These are phyloP conservation scores for Pogostemon cablin DNA, from an alignment of 257 asterid species.

Conservation along the genomic window DNA sequence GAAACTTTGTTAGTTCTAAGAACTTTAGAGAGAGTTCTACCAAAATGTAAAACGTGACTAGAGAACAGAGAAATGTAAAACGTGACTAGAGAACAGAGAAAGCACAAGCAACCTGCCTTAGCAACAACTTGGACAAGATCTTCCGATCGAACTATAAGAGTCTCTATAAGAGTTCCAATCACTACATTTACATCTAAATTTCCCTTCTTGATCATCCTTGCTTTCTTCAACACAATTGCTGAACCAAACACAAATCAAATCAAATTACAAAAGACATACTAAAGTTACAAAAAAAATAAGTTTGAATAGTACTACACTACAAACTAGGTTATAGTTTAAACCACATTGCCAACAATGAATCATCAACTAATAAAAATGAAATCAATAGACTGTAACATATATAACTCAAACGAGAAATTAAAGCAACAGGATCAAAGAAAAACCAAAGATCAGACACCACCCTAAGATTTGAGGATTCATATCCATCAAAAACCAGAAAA, in stretches of 20 bases:
- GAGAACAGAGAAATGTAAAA: slow-evolving; percentile 24
- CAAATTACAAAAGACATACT: slow-evolving; percentile 3
- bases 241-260: slow-evolving; percentile 32
- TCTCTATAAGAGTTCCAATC: slow-evolving; percentile 62
- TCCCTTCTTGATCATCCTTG: slow-evolving; percentile 78
- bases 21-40: not conserved
- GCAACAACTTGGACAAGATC: slow-evolving; percentile 92
- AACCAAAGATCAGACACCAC: slow-evolving; percentile 28
- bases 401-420: not conserved
- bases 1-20: slow-evolving; percentile 22
- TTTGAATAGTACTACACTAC: not conserved
- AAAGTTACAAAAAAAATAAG: not conserved
- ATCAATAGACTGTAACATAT: slow-evolving; percentile 10
- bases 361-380: not conserved
- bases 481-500: slow-evolving; percentile 31
- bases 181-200: slow-evolving; percentile 52
- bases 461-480: not conserved
- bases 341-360: slow-evolving; percentile 4
- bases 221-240: slow-evolving; percentile 90
- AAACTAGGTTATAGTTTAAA: slow-evolving; percentile 17
- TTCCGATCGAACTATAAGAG: slow-evolving; percentile 66
- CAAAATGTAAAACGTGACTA: not conserved
- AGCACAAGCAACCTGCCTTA: slow-evolving; percentile 53
- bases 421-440: not conserved
- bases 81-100: slow-evolving; percentile 27